Conservation (phyloP, 2,329 filamentous ascomycete genomes). For the Aschersonia sp. region DNA sequence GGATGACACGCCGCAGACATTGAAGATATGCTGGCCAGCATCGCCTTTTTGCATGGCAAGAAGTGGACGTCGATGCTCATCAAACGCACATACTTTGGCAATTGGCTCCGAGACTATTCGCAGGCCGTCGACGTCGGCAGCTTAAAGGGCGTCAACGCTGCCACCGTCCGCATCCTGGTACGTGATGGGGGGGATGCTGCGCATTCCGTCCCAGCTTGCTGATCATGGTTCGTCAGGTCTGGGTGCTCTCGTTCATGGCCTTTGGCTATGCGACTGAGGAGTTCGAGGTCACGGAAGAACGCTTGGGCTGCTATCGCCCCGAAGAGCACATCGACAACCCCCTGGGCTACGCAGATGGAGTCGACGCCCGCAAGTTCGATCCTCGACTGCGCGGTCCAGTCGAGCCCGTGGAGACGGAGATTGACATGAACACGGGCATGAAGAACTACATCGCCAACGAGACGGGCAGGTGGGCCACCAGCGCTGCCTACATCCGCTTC, state of each 20-base stretch:
- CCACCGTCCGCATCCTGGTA: slow-evolving; percentile 62
- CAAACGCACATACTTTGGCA: slow-evolving; percentile 70
- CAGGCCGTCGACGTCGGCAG: slow-evolving; percentile 72
- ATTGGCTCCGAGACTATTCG: slow-evolving; percentile 77
- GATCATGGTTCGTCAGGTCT: slow-evolving; percentile 30
- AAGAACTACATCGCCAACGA: slow-evolving; percentile 99
- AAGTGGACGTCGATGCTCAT: slow-evolving; percentile 75
- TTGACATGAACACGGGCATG: slow-evolving; percentile 76
- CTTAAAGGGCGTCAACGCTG: slow-evolving; percentile 62
- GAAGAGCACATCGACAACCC: slow-evolving; percentile 67
- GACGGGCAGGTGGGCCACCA: slow-evolving; percentile 74
- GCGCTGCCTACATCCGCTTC: slow-evolving; percentile 67
- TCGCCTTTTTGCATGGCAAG: slow-evolving; percentile 64
- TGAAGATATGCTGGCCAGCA: slow-evolving; percentile 65
- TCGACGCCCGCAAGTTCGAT: slow-evolving; percentile 74
- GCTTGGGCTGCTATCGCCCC: slow-evolving; percentile 66
- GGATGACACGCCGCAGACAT: slow-evolving; percentile 39
- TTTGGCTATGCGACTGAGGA: slow-evolving; percentile 79
- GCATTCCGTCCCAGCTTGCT: too few relatives aligned
- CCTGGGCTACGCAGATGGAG: slow-evolving; percentile 71
- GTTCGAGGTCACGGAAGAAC: slow-evolving; percentile 70
- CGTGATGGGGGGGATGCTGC: not conserved
- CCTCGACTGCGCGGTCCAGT: slow-evolving; percentile 69
- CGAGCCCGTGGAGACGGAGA: slow-evolving; percentile 51
- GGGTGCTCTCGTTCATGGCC: slow-evolving; percentile 68